Conservation (phyloP, 2,329 filamentous ascomycete genomes). For the Botryotinia narcissicola region DNA sequence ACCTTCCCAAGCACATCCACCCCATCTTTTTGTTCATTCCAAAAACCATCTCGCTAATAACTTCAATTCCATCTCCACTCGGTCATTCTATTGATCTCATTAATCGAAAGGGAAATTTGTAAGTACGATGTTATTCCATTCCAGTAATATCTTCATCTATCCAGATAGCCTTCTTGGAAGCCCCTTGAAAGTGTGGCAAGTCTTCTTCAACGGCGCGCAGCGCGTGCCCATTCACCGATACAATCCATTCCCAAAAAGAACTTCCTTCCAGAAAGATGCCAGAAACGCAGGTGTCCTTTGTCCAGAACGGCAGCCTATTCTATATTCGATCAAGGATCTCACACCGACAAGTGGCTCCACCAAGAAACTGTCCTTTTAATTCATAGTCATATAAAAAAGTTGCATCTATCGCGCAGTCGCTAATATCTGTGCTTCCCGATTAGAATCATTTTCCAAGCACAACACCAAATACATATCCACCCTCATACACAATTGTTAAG, state of each 20-base stretch:
- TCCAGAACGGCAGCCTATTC: constrained; percentile 31
- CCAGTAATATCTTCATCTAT: constrained; percentile 7
- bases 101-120: constrained; percentile 26
- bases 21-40: constrained; percentile 20
- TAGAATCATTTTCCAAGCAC: constrained; percentile 31
- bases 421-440: constrained; percentile 24
- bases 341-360: constrained; percentile 22
- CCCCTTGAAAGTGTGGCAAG: constrained; percentile 18
- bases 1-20: constrained; percentile 17
- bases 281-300: constrained; percentile 11
- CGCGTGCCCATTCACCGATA: constrained; percentile 19
- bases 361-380: constrained; percentile 33
- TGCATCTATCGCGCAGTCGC: constrained; percentile 17
- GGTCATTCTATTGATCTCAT: constrained; percentile 33
- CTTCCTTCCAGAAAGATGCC: constrained; percentile 3
- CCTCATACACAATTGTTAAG: constrained; percentile 37
- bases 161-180: constrained; percentile 3
- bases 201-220: constrained; percentile 19
- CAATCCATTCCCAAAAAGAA: constrained; percentile 16
- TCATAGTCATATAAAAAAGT: constrained; percentile 26
- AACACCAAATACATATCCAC: constrained; percentile 39
- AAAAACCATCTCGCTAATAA: constrained; percentile 20
- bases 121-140: constrained; percentile 26
- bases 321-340: constrained; percentile 21
- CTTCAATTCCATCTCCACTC: constrained; percentile 32